Conservation (phyloP, 306 rosid genomes). For the Acmispon strigosus region DNA sequence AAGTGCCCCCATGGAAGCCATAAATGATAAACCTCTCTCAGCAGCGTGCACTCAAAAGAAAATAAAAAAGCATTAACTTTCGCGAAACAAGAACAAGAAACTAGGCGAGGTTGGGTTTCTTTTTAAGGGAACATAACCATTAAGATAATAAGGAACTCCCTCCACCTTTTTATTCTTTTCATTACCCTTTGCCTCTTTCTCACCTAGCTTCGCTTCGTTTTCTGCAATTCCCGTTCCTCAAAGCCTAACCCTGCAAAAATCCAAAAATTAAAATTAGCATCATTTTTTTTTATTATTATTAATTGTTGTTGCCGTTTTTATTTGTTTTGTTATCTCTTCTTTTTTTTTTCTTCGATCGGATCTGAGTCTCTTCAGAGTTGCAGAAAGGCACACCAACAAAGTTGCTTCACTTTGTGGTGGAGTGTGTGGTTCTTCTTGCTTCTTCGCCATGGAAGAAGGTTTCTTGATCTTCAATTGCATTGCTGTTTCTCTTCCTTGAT, state of each 20-base stretch:
- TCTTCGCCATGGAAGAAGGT: conserved; percentile 39
- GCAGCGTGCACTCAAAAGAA: neutral
- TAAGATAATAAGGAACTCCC: conserved; percentile 26
- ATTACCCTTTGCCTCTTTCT: too few relatives aligned
- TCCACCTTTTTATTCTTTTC: conserved; percentile 8
- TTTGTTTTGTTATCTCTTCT: conserved; percentile 17
- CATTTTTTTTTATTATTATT: neutral
- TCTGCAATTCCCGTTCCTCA: conserved; percentile 23
- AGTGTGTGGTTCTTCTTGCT: conserved; percentile 2
- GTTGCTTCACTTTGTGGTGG: conserved; percentile 47
- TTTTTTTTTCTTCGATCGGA: conserved; percentile 55
- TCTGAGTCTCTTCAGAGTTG: conserved; percentile 56
- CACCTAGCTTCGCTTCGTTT: too few relatives aligned
- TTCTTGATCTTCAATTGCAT: conserved; percentile 34
- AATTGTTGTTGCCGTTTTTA: conserved; percentile 19
- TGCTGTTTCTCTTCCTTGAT: conserved; percentile 31
- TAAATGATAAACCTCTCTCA: too few relatives aligned
- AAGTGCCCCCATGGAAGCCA: too few relatives aligned
- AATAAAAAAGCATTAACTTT: conserved; percentile 14
- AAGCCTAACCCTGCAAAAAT: conserved; percentile 4
- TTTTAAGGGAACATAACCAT: conserved; percentile 30
- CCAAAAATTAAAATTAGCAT: neutral
- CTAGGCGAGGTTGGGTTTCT: conserved; percentile 8
- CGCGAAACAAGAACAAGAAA: conserved; percentile 22
- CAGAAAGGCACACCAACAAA: conserved; percentile 36